These are phyloP conservation scores for Neonectria faginata DNA, from an alignment of 2,329 filamentous ascomycete species.

Conservation along the genomic window DNA sequence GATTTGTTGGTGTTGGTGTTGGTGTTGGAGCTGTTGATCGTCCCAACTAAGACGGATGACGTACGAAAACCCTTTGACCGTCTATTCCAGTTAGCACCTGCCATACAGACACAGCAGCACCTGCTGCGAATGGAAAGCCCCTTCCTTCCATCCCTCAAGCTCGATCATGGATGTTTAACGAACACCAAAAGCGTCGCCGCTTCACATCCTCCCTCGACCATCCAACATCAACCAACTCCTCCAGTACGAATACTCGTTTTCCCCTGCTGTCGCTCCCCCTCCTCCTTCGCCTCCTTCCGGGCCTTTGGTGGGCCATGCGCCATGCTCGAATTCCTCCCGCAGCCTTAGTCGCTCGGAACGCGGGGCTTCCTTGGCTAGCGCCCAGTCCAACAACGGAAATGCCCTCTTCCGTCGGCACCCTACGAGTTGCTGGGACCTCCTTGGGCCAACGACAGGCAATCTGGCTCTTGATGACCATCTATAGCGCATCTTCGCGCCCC, in stretches of 20 bases:
- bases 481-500: slow-evolving; percentile 10
- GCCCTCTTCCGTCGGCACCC: slow-evolving; percentile 36
- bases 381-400: slow-evolving; percentile 38
- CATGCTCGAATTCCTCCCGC: slow-evolving; percentile 30
- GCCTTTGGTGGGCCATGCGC: slow-evolving; percentile 3
- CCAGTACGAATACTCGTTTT: neutral
- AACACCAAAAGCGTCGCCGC: neutral
- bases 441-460: slow-evolving; percentile 29
- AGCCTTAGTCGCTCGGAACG: slow-evolving; percentile 40
- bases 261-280: slow-evolving; percentile 2
- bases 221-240: neutral
- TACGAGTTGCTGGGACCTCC: slow-evolving; percentile 26
- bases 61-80: neutral
- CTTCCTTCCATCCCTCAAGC: neutral
- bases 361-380: slow-evolving; percentile 44
- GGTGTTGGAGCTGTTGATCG: neutral
- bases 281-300: neutral
- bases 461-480: slow-evolving; percentile 27
- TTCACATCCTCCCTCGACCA: neutral
- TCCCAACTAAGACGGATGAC: slow-evolving; percentile 1
- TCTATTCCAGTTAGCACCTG: neutral
- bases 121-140: no score
- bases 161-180: neutral
- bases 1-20: neutral
- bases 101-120: no score